Evolutionary conservation across 78 protist species (phyloP), one percentile per base, ranked within the genome.

Genomic region (Diacronema lutheri): DNA sequence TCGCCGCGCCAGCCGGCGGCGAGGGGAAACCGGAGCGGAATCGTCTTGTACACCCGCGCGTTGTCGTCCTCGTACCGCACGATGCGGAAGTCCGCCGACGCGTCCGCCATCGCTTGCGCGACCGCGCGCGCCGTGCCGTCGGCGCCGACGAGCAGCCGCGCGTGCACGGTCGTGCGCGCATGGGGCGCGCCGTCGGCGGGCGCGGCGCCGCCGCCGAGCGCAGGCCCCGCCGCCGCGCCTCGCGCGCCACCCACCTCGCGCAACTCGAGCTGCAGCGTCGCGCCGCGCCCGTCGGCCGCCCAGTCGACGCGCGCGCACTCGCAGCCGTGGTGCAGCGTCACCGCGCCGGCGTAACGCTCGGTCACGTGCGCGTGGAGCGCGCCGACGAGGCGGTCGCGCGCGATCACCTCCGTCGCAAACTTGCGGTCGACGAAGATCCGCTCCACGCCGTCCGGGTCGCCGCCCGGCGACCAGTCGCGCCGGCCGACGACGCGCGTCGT

Each of bases 391-490:
- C 76, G 72, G 23, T 66, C 50, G 23, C 87, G 66, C 21, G 57
- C 55, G 31, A 83, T 69, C 31, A 83, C 87, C 21, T 6, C 7
- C 31, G 87, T 69, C 26, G 19, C 16, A 33, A 65, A 82, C 12
- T 72, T 55, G 16, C 74, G 60, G 38, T 81, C 73, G 11, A 31
- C 61, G 25, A 58, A 46, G 58, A 81, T 44, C 26, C 58, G 20
- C 73, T 62, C 56, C 13, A 37, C 31, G 60, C 31, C 86, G 23
- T 62, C 74, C 4, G 20, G 23, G 10, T 25, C 72, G 6, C 46
- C 87, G 4, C 79, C 79, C 3, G 87, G 87, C 26, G 79, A 79
- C 87, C 87, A 83, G 56, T 83, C 87, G 78, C 23, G 68, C 16
- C 87, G 76, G 10, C 78, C 80, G 16, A 62, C 76, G 11, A 83